phyloP scores from a whole-genome alignment of 768 basidiomycete species.

The Suillus bovinus region DNA sequence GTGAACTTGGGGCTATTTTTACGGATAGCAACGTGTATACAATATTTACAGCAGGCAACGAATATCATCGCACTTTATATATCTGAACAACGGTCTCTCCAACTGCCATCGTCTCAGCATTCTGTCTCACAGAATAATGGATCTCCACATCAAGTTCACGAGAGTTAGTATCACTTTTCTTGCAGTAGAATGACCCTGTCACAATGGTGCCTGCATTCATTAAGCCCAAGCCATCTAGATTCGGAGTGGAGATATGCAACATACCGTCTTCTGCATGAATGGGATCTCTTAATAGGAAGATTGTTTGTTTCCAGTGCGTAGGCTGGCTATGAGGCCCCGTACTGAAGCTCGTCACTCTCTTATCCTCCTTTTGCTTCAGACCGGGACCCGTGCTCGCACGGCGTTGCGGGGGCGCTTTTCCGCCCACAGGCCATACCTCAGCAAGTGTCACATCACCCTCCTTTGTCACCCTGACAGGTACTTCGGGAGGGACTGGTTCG shows the following conservation, averaged over 20 bases:
- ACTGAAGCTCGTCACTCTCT: constrained; percentile 70
- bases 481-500: constrained; percentile 52
- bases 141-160: constrained; percentile 92
- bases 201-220: constrained; percentile 62
- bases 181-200: constrained; percentile 78
- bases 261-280: constrained; percentile 74
- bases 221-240: not conserved
- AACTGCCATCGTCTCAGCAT: constrained; percentile 28
- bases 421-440: constrained; percentile 79
- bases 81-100: constrained; percentile 66
- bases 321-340: constrained; percentile 86
- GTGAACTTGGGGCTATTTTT: not conserved
- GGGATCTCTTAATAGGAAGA: constrained; percentile 83
- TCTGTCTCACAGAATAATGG: constrained; percentile 60
- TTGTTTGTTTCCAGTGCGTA: constrained; percentile 97
- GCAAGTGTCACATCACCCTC: constrained; percentile 65
- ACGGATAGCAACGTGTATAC: not conserved
- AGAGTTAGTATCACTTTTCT: constrained; percentile 77
- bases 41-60: not conserved
- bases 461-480: constrained; percentile 54
- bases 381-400: constrained; percentile 54
- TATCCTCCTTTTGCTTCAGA: constrained; percentile 41
- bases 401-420: constrained; percentile 58
- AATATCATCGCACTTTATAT: constrained; percentile 66
- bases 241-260: constrained; percentile 20